phyloP scores from a whole-genome alignment of 1,284 basidiomycete species.

The Pseudozyma sp. region DNA sequence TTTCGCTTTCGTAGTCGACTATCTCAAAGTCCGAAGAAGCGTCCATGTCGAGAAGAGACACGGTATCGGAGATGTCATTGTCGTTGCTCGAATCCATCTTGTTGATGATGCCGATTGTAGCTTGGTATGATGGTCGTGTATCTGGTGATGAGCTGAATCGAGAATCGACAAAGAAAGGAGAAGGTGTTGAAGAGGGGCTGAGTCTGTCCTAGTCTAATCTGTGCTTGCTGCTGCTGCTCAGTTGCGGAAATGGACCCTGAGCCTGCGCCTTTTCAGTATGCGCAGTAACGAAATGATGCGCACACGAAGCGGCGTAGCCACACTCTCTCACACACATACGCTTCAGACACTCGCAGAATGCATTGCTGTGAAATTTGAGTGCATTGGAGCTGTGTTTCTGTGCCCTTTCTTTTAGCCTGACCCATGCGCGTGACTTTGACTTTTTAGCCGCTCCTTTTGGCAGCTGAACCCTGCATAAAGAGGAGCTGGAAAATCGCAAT shows the following conservation, averaged over 20 bases:
- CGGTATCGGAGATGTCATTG: constrained; percentile 28
- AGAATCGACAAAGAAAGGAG: not conserved
- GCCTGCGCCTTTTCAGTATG: not conserved
- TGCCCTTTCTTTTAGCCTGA: not conserved
- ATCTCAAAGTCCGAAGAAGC: constrained; percentile 35
- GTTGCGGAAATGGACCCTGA: constrained; percentile 7
- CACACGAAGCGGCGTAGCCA: not conserved
- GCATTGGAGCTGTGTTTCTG: not conserved
- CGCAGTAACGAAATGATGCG: constrained; percentile 1
- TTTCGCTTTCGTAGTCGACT: constrained; percentile 30
- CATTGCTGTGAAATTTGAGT: too few relatives aligned
- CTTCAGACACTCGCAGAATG: too few relatives aligned
- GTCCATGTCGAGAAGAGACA: constrained; percentile 29
- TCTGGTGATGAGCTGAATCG: not conserved
- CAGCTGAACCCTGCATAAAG: constrained; percentile 30
- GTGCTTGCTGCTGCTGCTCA: too few relatives aligned
- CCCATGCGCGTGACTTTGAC: not conserved
- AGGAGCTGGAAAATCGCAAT: constrained; percentile 6
- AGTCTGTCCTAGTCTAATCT: not conserved
- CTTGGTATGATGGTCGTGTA: not conserved
- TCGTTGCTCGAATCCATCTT: constrained; percentile 36
- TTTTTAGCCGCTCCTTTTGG: constrained; percentile 2
- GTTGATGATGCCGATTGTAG: too few relatives aligned
- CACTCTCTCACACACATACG: not conserved
- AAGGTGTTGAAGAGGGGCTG: not conserved